These are phyloP conservation scores for Phytophthora aleatoria DNA, from an alignment of 352 stramenopile genomes.

Conservation along the genomic window DNA sequence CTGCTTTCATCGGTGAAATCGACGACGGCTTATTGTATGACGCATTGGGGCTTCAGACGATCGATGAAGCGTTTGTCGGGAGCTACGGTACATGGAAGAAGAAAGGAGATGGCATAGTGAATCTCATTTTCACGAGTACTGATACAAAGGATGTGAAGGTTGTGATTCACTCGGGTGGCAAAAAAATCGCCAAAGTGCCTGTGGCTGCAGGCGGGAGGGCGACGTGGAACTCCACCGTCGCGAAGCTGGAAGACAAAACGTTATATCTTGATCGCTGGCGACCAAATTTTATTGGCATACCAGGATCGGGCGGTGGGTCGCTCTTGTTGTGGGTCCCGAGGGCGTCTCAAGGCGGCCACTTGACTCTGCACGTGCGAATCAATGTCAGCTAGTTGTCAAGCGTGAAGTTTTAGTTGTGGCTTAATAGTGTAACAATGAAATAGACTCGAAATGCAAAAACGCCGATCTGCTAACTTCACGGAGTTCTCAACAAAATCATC, in stretches of 20 bases:
- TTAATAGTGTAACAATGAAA: constrained; percentile 1
- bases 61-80: constrained; percentile 29
- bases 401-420: background rate
- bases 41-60: constrained; percentile 16
- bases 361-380: constrained; percentile 29
- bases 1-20: constrained; percentile 27
- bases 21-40: constrained; percentile 32
- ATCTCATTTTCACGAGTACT: constrained; percentile 24
- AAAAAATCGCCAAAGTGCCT: constrained; percentile 15
- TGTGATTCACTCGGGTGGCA: constrained; percentile 28
- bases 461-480: no score
- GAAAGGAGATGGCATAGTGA: constrained; percentile 26
- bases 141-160: constrained; percentile 31
- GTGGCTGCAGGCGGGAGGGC: constrained; percentile 11
- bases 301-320: constrained; percentile 21
- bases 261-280: constrained; percentile 33
- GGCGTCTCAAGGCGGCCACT: constrained; percentile 25
- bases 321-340: constrained; percentile 26
- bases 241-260: constrained; percentile 21
- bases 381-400: constrained; percentile 30
- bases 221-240: constrained; percentile 26
- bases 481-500: no score
- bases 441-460: constrained; percentile 1
- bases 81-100: constrained; percentile 27
- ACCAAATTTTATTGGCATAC: constrained; percentile 17